Percentiles rank a stretch among this genome's conserved stretches.
Evolutionary conservation across 2,329 filamentous ascomycete species (phyloP).

Genomic region (Exophiala calicioides): DNA sequence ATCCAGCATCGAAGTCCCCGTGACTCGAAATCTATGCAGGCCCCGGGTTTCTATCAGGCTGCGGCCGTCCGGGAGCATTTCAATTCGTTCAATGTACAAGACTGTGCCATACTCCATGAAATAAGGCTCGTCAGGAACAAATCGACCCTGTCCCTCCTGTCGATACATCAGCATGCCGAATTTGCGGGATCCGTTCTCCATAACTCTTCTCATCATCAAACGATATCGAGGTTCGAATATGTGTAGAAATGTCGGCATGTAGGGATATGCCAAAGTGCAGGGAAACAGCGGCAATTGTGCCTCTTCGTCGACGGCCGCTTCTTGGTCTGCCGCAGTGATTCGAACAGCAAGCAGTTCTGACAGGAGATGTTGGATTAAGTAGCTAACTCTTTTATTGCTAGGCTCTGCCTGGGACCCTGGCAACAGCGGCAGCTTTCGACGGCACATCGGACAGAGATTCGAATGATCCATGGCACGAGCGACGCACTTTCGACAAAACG

Average conservation of each 20-base stretch:
- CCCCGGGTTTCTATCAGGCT: slow-evolving; percentile 79
- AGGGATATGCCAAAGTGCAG: slow-evolving; percentile 77
- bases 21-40: slow-evolving; percentile 72
- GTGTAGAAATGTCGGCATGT: slow-evolving; percentile 81
- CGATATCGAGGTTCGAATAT: slow-evolving; percentile 92
- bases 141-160: slow-evolving; percentile 51
- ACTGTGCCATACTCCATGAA: slow-evolving; percentile 79
- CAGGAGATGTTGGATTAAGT: slow-evolving; percentile 69
- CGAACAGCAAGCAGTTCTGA: slow-evolving; percentile 63
- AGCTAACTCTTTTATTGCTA: slow-evolving; percentile 64
- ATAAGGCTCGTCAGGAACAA: slow-evolving; percentile 47
- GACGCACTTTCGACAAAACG: slow-evolving; percentile 80
- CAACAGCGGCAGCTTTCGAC: slow-evolving; percentile 61
- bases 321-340: slow-evolving; percentile 59
- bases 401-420: slow-evolving; percentile 52
- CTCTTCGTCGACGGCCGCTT: slow-evolving; percentile 54
- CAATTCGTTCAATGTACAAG: slow-evolving; percentile 71
- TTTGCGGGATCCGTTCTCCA: slow-evolving; percentile 67
- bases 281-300: slow-evolving; percentile 73
- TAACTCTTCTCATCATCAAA: slow-evolving; percentile 78
- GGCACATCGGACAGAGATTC: slow-evolving; percentile 76
- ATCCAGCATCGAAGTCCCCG: slow-evolving; percentile 65
- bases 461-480: slow-evolving; percentile 75
- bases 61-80: slow-evolving; percentile 75
- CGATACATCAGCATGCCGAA: slow-evolving; percentile 86